Evolutionary conservation across 495 filamentous ascomycete genomes (phyloP).

Genomic region (Penicillium maclennaniae): DNA sequence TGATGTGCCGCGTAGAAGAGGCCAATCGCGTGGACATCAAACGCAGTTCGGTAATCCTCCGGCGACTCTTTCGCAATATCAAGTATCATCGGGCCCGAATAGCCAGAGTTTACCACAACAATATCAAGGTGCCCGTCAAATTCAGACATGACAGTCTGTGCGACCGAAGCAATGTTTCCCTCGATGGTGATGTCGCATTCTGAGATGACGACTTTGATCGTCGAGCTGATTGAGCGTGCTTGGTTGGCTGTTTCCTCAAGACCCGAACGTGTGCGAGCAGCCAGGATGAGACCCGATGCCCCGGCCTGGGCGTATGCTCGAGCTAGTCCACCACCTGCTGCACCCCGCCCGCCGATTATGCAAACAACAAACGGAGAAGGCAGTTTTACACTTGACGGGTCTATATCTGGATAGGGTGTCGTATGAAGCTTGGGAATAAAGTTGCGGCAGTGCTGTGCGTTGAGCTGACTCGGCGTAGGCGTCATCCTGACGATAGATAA

Average conservation of each 20-base stretch:
- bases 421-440: constrained; percentile 30
- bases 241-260: constrained; percentile 29
- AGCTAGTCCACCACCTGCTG: constrained; percentile 42
- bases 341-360: constrained; percentile 45
- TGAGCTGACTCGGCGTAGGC: constrained; percentile 7
- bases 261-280: constrained; percentile 27
- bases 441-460: constrained; percentile 10
- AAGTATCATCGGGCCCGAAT: constrained; percentile 25
- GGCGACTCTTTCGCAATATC: constrained; percentile 29
- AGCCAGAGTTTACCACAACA: constrained; percentile 43
- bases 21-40: background rate
- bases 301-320: constrained; percentile 38
- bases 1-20: background rate
- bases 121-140: constrained; percentile 36
- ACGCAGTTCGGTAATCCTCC: background rate
- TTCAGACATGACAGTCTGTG: constrained; percentile 22
- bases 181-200: background rate
- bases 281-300: constrained; percentile 38
- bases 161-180: constrained; percentile 3
- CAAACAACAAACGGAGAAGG: constrained; percentile 38
- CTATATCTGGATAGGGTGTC: constrained; percentile 42
- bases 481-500: constrained; percentile 1
- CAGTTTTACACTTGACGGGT: constrained; percentile 29
- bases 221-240: constrained; percentile 25
- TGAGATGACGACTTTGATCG: constrained; percentile 21